Base-by-base conservation (phyloP, 768 basidiomycete species). In the Trametes cinnabarina region DNA sequence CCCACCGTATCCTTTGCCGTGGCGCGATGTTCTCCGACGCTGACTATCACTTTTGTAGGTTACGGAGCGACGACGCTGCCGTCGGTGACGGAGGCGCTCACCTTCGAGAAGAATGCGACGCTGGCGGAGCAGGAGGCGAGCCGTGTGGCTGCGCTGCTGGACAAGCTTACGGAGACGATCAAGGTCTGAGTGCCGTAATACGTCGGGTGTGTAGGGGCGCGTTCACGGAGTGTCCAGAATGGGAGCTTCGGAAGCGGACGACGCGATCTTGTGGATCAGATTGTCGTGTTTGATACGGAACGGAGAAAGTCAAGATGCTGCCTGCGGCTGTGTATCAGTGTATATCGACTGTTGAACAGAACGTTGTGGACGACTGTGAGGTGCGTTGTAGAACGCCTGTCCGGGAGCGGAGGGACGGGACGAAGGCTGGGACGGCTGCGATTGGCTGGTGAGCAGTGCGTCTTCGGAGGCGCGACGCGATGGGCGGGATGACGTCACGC, bases 61-160 rank as follows among this genome's bases (percentile, higher is more conserved):
- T 91, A 92, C 67, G 91, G 91, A 12, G 89, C 92, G 10, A 93
- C 92, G 1, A 91, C 91, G 1, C 77, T 94, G 52, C 93, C 92
- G 3, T 89, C 79, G 17, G 73, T 94, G 26, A 87, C 85, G 0
- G 92, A 95, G 68, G 82, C 91, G 2, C 79, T 94, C 59, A 78
- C 82, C 23, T 76, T 85, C 39, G 90, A 92, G 49, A 75, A 81
- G 65, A 85, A 90, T 66, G 70, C 71, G 14, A 83, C 82, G 1
- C 69, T 86, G 61, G 86, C 86, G 2, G 69, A 82, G 58, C 67
- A 79, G 62, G 91, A 94, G 69, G 80, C 81, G 11, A 69, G 70
- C 14, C 80, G 88, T 47, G 73, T 92, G 61, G 71, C 74, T n/a
- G 68, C 66, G 5, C 75, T 87, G 52, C 68, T 93, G n/a, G 73